phyloP scores from a whole-genome alignment of 2,329 filamentous ascomycete genomes.

The Teratosphaeria nubilosa region DNA sequence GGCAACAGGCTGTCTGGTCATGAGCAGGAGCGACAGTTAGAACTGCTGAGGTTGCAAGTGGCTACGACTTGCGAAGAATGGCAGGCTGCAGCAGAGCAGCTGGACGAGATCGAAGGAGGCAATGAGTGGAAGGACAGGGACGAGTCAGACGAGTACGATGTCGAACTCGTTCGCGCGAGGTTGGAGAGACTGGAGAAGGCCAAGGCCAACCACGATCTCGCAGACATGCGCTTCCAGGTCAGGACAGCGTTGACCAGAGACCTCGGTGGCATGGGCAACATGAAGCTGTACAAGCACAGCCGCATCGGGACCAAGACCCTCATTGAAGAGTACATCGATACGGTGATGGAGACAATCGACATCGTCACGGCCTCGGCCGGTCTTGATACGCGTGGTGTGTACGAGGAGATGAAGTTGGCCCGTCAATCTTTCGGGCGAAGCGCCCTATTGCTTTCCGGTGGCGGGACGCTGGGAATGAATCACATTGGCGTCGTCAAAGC shows the following conservation, averaged over 20 bases:
- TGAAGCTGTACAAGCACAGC: conserved; percentile 71
- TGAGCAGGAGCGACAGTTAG: neutral
- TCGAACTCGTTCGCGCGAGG: conserved; percentile 69
- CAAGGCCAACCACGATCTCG: conserved; percentile 46
- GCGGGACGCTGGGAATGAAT: conserved; percentile 82
- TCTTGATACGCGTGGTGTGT: conserved; percentile 36
- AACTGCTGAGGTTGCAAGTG: neutral
- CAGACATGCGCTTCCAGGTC: conserved; percentile 66
- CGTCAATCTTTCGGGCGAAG: conserved; percentile 80
- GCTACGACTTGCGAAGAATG: conserved; percentile 60
- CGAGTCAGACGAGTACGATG: conserved; percentile 74
- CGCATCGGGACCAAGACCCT: conserved; percentile 83
- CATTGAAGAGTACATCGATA: conserved; percentile 82
- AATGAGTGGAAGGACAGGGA: conserved; percentile 82
- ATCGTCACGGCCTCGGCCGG: conserved; percentile 51
- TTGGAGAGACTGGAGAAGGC: conserved; percentile 33
- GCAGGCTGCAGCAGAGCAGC: conserved; percentile 69
- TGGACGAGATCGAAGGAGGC: conserved; percentile 71
- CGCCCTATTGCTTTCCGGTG: conserved; percentile 77
- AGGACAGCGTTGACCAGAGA: conserved; percentile 71
- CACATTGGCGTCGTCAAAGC: conserved; percentile 87
- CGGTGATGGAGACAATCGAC: conserved; percentile 70
- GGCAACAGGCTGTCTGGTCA: neutral
- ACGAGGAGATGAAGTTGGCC: conserved; percentile 67
- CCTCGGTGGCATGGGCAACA: conserved; percentile 78